Evolutionary conservation across 192 early-diverging fungal species (phyloP).

Genomic region (Coemansia sp.): DNA sequence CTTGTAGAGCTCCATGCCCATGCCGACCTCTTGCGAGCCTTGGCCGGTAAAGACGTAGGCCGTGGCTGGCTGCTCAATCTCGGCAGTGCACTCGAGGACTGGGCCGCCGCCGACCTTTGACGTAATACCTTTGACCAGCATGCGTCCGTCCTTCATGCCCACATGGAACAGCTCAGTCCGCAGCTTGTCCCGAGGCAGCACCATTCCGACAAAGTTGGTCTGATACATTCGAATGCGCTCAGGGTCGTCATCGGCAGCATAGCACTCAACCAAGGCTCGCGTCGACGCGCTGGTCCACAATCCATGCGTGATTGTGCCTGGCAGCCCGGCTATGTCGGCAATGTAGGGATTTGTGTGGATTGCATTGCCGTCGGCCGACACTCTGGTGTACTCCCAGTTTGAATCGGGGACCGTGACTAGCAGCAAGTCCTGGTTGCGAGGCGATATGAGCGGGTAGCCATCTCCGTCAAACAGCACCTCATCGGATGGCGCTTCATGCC

Average conservation of each 20-base stretch:
- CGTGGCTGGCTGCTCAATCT: slow-evolving; percentile 86
- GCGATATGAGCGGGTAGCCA: slow-evolving; percentile 38
- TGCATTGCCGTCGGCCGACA: slow-evolving; percentile 83
- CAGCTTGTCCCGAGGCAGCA: slow-evolving; percentile 78
- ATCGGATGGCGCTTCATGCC: slow-evolving; percentile 67
- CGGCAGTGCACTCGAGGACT: slow-evolving; percentile 70
- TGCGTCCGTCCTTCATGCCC: slow-evolving; percentile 91
- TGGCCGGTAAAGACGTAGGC: slow-evolving; percentile 97
- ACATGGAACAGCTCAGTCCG: slow-evolving; percentile 80
- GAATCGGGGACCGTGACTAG: slow-evolving; percentile 57
- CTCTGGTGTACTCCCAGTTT: slow-evolving; percentile 77
- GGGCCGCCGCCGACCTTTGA: slow-evolving; percentile 63
- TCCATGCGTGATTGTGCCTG: slow-evolving; percentile 90
- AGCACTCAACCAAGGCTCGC: slow-evolving; percentile 84
- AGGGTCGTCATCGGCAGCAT: slow-evolving; percentile 81
- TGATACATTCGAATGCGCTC: slow-evolving; percentile 75
- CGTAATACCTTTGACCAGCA: slow-evolving; percentile 85
- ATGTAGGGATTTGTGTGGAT: slow-evolving; percentile 93
- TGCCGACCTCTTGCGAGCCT: slow-evolving; percentile 89
- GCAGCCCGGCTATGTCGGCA: slow-evolving; percentile 78
- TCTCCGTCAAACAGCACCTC: slow-evolving; percentile 66
- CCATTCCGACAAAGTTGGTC: slow-evolving; percentile 85
- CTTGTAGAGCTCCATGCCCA: slow-evolving; percentile 94
- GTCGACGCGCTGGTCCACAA: slow-evolving; percentile 94
- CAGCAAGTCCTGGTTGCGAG: neutral